Evolutionary conservation across 1,139 yeast genomes (phyloP).

Genomic region (Suhomyces ambrosiae): DNA sequence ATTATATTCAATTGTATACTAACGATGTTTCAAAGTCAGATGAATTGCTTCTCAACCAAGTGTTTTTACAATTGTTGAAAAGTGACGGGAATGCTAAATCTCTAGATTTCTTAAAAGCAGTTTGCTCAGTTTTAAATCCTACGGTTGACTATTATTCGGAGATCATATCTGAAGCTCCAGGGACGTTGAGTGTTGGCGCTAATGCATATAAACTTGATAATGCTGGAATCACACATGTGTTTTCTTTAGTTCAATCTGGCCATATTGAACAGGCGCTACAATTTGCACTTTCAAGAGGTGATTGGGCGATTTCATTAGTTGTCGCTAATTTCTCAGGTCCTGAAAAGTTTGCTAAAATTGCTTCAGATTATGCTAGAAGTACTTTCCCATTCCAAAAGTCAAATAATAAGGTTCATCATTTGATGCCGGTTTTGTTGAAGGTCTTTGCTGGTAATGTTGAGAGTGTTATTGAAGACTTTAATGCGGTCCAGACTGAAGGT

Average conservation of each 20-base stretch:
- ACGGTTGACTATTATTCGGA: conserved; percentile 27
- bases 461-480: conserved; percentile 53
- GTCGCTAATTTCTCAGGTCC: conserved; percentile 68
- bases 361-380: conserved; percentile 45
- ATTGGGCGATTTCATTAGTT: conserved; percentile 78
- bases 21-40: conserved; percentile 17
- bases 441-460: conserved; percentile 65
- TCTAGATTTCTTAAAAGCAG: conserved; percentile 27
- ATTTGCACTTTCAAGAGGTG: conserved; percentile 60
- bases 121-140: conserved; percentile 40
- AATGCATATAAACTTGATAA: conserved; percentile 41
- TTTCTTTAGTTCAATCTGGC: conserved; percentile 57
- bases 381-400: conserved; percentile 42
- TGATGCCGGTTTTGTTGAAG: conserved; percentile 64
- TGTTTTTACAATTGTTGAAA: conserved; percentile 29
- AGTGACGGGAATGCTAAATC: conserved; percentile 35
- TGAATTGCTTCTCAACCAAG: conserved; percentile 34
- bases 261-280: conserved; percentile 67
- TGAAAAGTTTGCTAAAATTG: conserved; percentile 61
- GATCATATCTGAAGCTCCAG: conserved; percentile 9
- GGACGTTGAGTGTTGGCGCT: conserved; percentile 15
- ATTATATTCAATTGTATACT: conserved; percentile 20
- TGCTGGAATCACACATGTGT: conserved; percentile 37
- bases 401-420: conserved; percentile 48
- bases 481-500: conserved; percentile 40